Evolutionary conservation across 495 filamentous ascomycete genomes (phyloP), one percentile per base, ranked within the genome.

Genomic region (Geopyxis carbonaria): DNA sequence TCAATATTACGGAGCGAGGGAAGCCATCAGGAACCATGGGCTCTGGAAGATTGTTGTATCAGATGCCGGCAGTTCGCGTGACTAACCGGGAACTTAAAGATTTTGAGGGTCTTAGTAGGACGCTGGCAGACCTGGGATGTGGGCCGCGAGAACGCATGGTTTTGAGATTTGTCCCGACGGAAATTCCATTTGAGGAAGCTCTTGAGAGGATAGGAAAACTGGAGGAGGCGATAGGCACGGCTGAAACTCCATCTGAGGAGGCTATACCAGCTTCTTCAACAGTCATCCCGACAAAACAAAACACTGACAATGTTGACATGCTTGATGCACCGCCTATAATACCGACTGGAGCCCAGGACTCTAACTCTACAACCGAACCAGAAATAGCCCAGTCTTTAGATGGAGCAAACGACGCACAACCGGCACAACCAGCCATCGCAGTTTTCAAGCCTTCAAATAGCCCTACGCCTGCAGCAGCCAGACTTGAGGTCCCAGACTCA

Each of bases 91-190:
- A 86, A 44, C 57, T 89, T 8, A 70, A 72, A 5, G 73, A 64
- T 0, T 78, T 94, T 49, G 66, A 65, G 13, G 86, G 92, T 51
- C 59, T 94, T 36, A 81, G 93, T 55, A 87, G 87, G 62, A 83
- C 79, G 0, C 56, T 95, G 20, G 73, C 73, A n/a, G 78, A 92
- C 50, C 59, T 93, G 22, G 89, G 89, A 0, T 76, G 85, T 49
- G 91, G 80, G 52, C 75, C 70, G 34, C 87, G 89, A 4, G 81
- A 68, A 56, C 70, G 78, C 3, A 59, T 91, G n/a, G 65, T 78
- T 18, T 61, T 95, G 24, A 72, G 64, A 38, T 94, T 86, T 60
- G 71, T 66, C 48, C 66, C 62, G 38, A 87, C 80, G 4, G 71
- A 78, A 19, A 72, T 72, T 43, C 84, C 85, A 5, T 62, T 94